Base-by-base conservation (phyloP, 1,284 basidiomycete species). In the Ganoderma sinense region DNA sequence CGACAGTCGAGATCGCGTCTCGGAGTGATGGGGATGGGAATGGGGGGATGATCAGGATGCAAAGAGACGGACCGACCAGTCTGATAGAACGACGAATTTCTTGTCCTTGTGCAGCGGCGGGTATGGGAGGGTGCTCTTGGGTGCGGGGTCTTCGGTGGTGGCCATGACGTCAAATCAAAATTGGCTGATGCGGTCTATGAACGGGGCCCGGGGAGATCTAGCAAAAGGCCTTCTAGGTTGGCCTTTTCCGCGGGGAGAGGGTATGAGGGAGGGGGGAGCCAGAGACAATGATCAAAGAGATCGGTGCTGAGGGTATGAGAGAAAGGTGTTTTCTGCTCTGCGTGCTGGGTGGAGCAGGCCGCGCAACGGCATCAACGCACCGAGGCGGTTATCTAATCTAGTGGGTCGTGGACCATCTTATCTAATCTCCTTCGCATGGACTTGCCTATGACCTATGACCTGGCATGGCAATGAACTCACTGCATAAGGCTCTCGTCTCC, bases 81-180 rank as follows among this genome's bases (percentile, higher is more conserved):
- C 95, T 66, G 94, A 94, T 56, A 97, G 85, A 45, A 95, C 93
- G 39, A 97, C 91, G 75, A 95, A 97, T 78, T 89, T 89, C 80
- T 95, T 94, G 82, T 93, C 90, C 66, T 84, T 83, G 82, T 96
- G 89, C 61, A 96, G 82, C 8, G 92, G 89, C 33, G 94, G 94
- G 80, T 94, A 94, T 2, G 92, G 92, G 2, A 95, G 85, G 4
- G 89, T 90, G 78, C 91, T 92, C 77, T 88, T 80, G 40, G 90
- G 90, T 31, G 74, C 77, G 26, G 69, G 33, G 11, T 77, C 76
- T 65, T 51, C 70, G 36, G 62, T 70, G 29, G 66, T 56, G 20
- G 69, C 45, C 68, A 70, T 72, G 33, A 26, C 26, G 13, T 48
- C 61, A 26, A 20, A 40, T 23, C 36, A 36, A 36, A 36, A 36